Conservation (phyloP, 345 rosid genomes). For the Lumnitzera littorea region DNA sequence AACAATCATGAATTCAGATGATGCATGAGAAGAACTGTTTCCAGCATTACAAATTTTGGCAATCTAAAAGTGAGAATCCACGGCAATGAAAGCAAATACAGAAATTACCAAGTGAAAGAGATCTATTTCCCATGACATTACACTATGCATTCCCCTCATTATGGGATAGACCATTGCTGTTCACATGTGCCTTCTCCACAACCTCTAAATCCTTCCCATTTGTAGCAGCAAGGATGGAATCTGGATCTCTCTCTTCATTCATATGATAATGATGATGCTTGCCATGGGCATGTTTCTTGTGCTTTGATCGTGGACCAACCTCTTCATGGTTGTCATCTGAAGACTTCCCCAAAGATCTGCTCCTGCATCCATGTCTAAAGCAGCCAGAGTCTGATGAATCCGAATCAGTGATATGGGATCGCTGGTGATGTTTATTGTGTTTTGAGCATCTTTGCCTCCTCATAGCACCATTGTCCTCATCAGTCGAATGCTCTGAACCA, state of each 20-base stretch:
- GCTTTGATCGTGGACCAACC: constrained; percentile 14
- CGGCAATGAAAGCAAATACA: too few relatives aligned
- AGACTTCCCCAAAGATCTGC: constrained; percentile 25
- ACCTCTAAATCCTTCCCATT: too few relatives aligned
- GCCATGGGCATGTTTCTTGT: constrained; percentile 14
- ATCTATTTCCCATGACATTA: too few relatives aligned
- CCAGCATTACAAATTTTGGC: too few relatives aligned
- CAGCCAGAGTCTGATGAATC: constrained; percentile 25
- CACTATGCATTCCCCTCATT: too few relatives aligned
- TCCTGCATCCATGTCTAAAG: constrained; percentile 6
- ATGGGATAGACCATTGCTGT: too few relatives aligned
- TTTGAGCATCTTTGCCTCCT: constrained; percentile 15
- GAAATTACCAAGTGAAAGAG: too few relatives aligned
- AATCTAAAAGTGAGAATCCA: too few relatives aligned
- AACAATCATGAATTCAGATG: too few relatives aligned
- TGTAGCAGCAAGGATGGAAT: too few relatives aligned
- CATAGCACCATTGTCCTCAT: constrained; percentile 23
- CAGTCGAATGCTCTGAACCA: constrained; percentile 24
- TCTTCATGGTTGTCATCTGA: constrained; percentile 27
- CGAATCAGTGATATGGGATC: constrained; percentile 9
- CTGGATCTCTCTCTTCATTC: background rate
- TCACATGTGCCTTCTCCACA: too few relatives aligned
- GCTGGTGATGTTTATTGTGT: constrained; percentile 18
- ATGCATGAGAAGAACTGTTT: too few relatives aligned
- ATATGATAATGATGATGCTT: constrained; percentile 4